A percentile compares a stretch with the other conserved stretches of the same genome.
Conservation (phyloP, 495 filamentous ascomycete species). For the Jackrogersella minutella region DNA sequence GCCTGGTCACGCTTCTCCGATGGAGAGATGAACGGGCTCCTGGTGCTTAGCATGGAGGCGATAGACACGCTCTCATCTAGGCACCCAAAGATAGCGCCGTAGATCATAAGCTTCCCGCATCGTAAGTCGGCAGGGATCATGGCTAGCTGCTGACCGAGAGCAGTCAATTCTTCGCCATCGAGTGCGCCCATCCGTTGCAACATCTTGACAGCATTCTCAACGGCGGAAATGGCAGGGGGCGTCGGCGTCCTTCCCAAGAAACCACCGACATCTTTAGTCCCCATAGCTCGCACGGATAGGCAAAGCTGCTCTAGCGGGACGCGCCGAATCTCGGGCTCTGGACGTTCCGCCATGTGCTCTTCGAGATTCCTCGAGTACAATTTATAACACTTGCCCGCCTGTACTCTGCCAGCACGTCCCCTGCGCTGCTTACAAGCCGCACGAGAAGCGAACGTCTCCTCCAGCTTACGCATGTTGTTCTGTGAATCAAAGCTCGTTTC, state of each 20-base stretch:
- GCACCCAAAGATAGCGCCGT: conserved; percentile 91
- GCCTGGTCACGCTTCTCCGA: conserved; percentile 81
- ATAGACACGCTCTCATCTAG: conserved; percentile 90
- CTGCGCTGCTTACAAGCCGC: conserved; percentile 97
- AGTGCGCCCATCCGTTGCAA: conserved; percentile 88
- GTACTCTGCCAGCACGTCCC: conserved; percentile 91
- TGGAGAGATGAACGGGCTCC: conserved; percentile 84
- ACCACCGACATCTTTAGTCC: conserved; percentile 75
- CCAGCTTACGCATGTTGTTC: conserved; percentile 92
- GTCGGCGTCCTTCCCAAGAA: conserved; percentile 90
- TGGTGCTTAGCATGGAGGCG: conserved; percentile 84
- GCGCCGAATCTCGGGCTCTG: conserved; percentile 90
- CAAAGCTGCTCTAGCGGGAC: conserved; percentile 95
- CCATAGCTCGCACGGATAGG: conserved; percentile 94
- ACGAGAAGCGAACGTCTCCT: conserved; percentile 93
- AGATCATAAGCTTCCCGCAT: conserved; percentile 94
- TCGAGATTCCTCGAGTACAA: conserved; percentile 89
- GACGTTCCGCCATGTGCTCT: conserved; percentile 82
- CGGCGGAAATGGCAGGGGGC: conserved; percentile 82
- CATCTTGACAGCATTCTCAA: conserved; percentile 81
- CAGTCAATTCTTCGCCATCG: conserved; percentile 83
- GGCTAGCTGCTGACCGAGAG: conserved; percentile 86
- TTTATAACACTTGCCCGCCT: conserved; percentile 92
- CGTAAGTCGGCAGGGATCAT: conserved; percentile 95
- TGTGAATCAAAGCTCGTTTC: conserved; percentile 93